A percentile compares a stretch with the other conserved stretches of the same genome.
phyloP scores from a whole-genome alignment of 208 protist species.

The Trypanosoma caninum region DNA sequence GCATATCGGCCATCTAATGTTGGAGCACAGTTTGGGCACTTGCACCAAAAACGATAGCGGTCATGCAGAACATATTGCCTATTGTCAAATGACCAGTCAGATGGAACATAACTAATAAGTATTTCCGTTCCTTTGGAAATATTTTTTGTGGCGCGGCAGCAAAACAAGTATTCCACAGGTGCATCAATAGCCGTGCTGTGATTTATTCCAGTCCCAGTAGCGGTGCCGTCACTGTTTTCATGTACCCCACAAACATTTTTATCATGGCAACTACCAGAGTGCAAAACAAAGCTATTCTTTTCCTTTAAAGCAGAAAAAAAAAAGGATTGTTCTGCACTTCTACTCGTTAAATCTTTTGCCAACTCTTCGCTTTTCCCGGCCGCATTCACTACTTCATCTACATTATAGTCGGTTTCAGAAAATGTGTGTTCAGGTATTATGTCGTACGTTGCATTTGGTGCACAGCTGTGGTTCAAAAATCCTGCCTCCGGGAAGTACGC shows the following conservation, averaged over 20 bases:
- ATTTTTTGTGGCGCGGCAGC: conserved; percentile 72
- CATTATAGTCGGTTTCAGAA: conserved; percentile 71
- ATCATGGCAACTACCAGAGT: neutral
- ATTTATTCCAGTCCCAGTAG: neutral
- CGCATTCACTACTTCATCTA: conserved; percentile 53
- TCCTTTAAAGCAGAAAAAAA: neutral
- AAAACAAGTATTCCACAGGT: conserved; percentile 80
- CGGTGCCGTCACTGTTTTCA: neutral
- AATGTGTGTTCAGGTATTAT: conserved; percentile 81
- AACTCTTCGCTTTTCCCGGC: neutral
- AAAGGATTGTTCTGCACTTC: neutral
- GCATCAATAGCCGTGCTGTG: conserved; percentile 37
- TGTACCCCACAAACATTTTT: neutral
- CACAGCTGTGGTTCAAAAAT: conserved; percentile 88
- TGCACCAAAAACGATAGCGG: conserved; percentile 88
- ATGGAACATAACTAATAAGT: conserved; percentile 82
- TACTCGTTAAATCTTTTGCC: neutral
- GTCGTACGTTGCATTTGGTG: conserved; percentile 80
- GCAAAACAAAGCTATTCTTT: too few relatives aligned
- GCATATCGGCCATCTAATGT: conserved; percentile 64
- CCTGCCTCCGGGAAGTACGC: conserved; percentile 88
- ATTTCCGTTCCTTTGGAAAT: conserved; percentile 73
- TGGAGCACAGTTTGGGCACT: conserved; percentile 79
- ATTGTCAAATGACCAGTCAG: conserved; percentile 82
- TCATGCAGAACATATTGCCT: conserved; percentile 91